phyloP scores from a whole-genome alignment of 805 yeast genomes.

The Ogataea saltuana region DNA sequence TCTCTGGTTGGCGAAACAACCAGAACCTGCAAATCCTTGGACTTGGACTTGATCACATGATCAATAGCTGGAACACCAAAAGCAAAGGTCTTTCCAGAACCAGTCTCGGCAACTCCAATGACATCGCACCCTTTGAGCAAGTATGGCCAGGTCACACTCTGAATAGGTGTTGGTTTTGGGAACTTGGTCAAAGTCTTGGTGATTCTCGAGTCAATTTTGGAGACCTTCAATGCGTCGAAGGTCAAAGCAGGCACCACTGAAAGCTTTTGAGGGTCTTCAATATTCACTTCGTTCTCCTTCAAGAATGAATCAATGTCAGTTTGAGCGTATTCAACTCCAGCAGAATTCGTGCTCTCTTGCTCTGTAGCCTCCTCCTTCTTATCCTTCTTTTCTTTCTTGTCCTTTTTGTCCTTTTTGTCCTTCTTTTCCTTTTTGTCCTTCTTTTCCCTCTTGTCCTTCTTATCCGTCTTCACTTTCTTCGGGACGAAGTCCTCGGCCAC shows the following conservation, averaged over 20 bases:
- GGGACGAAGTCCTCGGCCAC: constrained; percentile 27
- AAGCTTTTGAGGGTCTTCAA: constrained; percentile 64
- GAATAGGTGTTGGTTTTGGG: constrained; percentile 94
- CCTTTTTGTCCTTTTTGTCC: constrained; percentile 39
- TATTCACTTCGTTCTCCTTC: constrained; percentile 69
- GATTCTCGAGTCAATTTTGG: constrained; percentile 52
- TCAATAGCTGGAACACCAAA: constrained; percentile 97
- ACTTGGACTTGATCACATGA: constrained; percentile 49
- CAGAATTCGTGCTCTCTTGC: constrained; percentile 16
- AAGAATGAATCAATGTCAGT: constrained; percentile 63
- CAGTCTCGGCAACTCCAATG: constrained; percentile 97
- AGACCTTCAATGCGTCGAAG: constrained; percentile 56
- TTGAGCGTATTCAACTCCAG: constrained; percentile 39
- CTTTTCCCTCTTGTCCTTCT: constrained; percentile 29
- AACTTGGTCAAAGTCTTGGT: constrained; percentile 65
- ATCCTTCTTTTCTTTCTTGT: constrained; percentile 42
- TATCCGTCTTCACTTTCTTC: constrained; percentile 31
- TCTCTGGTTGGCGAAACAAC: constrained; percentile 97
- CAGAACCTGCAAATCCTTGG: constrained; percentile 66
- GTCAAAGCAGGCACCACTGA: constrained; percentile 66
- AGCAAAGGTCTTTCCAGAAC: constrained; percentile 96
- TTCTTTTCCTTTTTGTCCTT: constrained; percentile 33
- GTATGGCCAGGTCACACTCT: constrained; percentile 93
- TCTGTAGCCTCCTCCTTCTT: constrained; percentile 34
- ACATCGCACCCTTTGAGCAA: constrained; percentile 78